phyloP scores from a whole-genome alignment of 805 yeast genomes.

The Zygosaccharomyces bailii region DNA sequence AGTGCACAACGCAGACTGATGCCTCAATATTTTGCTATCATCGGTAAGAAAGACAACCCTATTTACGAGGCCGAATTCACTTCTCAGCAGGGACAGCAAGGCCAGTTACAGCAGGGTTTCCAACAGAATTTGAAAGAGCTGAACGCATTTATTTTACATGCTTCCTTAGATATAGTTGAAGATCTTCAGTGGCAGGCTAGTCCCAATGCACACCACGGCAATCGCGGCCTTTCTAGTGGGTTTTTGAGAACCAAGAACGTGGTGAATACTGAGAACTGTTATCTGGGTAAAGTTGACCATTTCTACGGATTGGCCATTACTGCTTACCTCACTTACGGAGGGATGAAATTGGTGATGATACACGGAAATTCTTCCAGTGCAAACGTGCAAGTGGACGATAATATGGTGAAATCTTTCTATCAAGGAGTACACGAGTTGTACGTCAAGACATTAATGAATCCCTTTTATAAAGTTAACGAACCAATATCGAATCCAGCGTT shows the following conservation, averaged over 20 bases:
- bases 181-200: constrained; percentile 78
- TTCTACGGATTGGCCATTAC: constrained; percentile 81
- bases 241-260: constrained; percentile 29
- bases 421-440: constrained; percentile 83
- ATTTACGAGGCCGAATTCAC: constrained; percentile 78
- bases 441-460: constrained; percentile 78
- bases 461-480: constrained; percentile 76
- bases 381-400: constrained; percentile 48
- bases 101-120: constrained; percentile 57
- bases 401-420: constrained; percentile 76
- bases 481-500: constrained; percentile 71
- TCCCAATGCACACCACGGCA: constrained; percentile 28
- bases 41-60: constrained; percentile 84
- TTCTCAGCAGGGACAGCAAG: constrained; percentile 50
- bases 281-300: constrained; percentile 75
- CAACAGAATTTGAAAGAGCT: constrained; percentile 70
- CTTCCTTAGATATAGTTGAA: constrained; percentile 87
- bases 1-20: constrained; percentile 33
- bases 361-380: constrained; percentile 48
- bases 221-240: constrained; percentile 17
- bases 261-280: constrained; percentile 34
- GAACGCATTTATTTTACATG: constrained; percentile 82
- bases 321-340: constrained; percentile 85
- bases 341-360: constrained; percentile 71
- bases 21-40: constrained; percentile 85